Conservation (phyloP, 1,284 basidiomycete genomes). For the Trametes polyzona region DNA sequence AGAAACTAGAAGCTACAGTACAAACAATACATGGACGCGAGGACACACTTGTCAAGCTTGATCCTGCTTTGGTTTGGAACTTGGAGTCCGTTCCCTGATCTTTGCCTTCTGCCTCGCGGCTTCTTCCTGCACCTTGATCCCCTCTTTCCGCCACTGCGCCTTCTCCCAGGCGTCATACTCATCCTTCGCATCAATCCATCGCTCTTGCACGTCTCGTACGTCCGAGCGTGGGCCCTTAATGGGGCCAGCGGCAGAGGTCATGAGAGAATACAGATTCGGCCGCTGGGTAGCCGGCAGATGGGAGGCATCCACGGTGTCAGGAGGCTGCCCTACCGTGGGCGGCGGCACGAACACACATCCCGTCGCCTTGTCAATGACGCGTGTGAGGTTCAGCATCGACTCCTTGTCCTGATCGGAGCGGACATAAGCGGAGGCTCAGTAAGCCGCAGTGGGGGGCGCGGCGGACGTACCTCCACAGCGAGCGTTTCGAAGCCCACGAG, state of each 20-base stretch:
- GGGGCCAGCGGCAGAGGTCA: constrained; percentile 66
- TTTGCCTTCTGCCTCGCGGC: constrained; percentile 35
- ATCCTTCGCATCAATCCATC: constrained; percentile 83
- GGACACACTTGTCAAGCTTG: too few relatives aligned
- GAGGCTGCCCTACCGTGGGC: constrained; percentile 49
- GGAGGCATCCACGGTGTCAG: constrained; percentile 51
- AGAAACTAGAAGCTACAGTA: background rate
- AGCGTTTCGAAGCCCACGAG: constrained; percentile 97
- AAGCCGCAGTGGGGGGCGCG: background rate
- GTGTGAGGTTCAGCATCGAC: constrained; percentile 88
- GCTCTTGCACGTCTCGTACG: constrained; percentile 83
- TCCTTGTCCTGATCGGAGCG: constrained; percentile 72
- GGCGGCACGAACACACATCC: constrained; percentile 86
- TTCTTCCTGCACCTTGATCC: constrained; percentile 41
- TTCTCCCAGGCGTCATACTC: constrained; percentile 81
- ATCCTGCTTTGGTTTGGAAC: background rate
- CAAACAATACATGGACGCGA: background rate
- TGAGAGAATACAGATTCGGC: constrained; percentile 69
- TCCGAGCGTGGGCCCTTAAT: constrained; percentile 60
- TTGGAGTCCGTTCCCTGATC: constrained; percentile 33
- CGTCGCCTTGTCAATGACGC: constrained; percentile 84
- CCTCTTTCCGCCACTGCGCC: constrained; percentile 70
- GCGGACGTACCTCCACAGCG: constrained; percentile 89
- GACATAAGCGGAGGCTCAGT: background rate
- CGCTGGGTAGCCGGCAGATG: constrained; percentile 49